Evolutionary conservation across 306 rosid genomes (phyloP), one percentile per base, ranked within the genome.

Genomic region (Delonix regia): DNA sequence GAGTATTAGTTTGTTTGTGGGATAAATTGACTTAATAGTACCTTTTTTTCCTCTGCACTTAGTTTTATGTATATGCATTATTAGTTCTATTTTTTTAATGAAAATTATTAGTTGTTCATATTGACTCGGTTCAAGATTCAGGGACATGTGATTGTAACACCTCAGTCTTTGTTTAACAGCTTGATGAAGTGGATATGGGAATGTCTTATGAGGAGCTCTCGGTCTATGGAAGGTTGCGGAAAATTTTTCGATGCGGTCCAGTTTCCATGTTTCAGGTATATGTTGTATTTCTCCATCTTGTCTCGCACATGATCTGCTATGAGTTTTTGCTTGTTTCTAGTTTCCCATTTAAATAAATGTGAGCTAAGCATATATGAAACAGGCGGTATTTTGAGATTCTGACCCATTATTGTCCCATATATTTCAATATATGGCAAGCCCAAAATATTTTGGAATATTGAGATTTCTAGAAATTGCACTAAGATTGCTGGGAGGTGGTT

Each of bases 171-270:
- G 65, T 56, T 69, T 73, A 71, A 69, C 88, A 92, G 96, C 89
- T 93, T 57, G 99, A 95, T 81, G 99, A 95, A 86, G 97, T 93
- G 47, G 98, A 95, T 87, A 93, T 93, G 99, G 99, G 97, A 77
- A 93, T 95, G 99, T 89, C 97, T 44, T 95, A 93, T 0, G 98
- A 95, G 80, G 99, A 93, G 82, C 95, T 95, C 80, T 95, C 98
- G 15, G 89, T 89, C 75, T 91, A 88, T 56, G 99, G 99, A 86
- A 89, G 99, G 84, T 62, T 95, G 44, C 86, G 98, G 41, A 95
- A 93, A 86, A 91, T 91, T 74, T 93, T 93, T 81, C 94, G 89
- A 1, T 93, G 98, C 62, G 98, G 99, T 73, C 98, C 97, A 33
- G 87, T 95, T 61, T 92, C 99, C 45, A 95, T 93, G 98, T 95